phyloP scores from a whole-genome alignment of 2,329 filamentous ascomycete genomes.

The Hypoxylon sp. region DNA sequence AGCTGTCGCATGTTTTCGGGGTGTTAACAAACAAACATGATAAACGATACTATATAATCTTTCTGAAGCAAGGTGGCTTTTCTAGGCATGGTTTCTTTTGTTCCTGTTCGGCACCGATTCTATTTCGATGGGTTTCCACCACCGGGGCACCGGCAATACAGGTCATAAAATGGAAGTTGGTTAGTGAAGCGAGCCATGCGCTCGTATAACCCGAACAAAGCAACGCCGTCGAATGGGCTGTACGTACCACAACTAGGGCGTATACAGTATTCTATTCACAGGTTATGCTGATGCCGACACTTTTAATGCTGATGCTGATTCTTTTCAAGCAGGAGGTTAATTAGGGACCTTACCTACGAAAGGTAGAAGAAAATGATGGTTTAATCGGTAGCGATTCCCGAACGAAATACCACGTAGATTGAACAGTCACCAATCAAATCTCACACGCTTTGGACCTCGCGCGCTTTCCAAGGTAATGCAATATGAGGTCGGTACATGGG shows the following conservation, averaged over 20 bases:
- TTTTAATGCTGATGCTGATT: slow-evolving; percentile 14
- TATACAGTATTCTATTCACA: slow-evolving; percentile 1
- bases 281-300: slow-evolving; percentile 12
- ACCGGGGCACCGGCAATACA: not conserved
- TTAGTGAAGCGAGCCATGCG: not conserved
- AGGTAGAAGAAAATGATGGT: not conserved
- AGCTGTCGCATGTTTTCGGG: slow-evolving; percentile 30
- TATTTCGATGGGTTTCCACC: slow-evolving; percentile 13
- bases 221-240: not conserved
- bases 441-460: slow-evolving; percentile 4
- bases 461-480: slow-evolving; percentile 13
- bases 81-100: slow-evolving; percentile 22
- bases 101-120: slow-evolving; percentile 14
- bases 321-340: not conserved
- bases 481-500: slow-evolving; percentile 30
- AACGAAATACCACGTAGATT: slow-evolving; percentile 22
- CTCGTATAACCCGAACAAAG: slow-evolving; percentile 3
- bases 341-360: not conserved
- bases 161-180: slow-evolving; percentile 2
- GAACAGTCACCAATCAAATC: slow-evolving; percentile 25
- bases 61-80: slow-evolving; percentile 36
- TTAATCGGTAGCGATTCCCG: slow-evolving; percentile 36
- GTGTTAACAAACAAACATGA: slow-evolving; percentile 33
- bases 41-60: slow-evolving; percentile 23
- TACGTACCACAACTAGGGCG: slow-evolving; percentile 2